Base-by-base conservation (phyloP, 2,329 filamentous ascomycete genomes). In the Trichoderma hamatum region DNA sequence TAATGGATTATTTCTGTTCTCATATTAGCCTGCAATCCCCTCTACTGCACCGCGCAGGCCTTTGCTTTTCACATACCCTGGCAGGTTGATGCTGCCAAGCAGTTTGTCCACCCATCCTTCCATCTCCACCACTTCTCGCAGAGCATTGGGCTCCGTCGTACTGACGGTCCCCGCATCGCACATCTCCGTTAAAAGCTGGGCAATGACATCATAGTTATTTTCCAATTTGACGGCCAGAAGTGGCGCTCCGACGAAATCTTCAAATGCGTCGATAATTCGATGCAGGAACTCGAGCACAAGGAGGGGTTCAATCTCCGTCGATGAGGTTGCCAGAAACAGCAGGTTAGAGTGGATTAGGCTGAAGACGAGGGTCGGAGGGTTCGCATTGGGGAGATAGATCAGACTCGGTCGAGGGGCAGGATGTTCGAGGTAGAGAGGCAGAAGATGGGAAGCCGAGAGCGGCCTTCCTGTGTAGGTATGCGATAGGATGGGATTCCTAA, bases 281-380 rank as follows among this genome's bases (percentile, higher is more conserved):
- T 98, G 95, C 49, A 99, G 86, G 80, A 98, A 98, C 81, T 98
- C 95, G 72, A 98, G 89, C 49, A 94, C 90, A 5, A 97, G 88
- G 9, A 99, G 86, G 9, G 96, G 94, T 76, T 97, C 94, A 63
- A 92, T 90, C 78, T 99, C 96, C 69, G 88, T 86, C 46, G 93
- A 94, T n/a, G 90, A 88, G 0, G 95, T 94, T 14, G 93, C 89
- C 61, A 97, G 85, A 74, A 97, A 92, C 24, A 97, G 86, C 6
- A 99, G 86, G 75, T 94, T 93, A 70, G 93, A 92, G 79, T 98
- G 94, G n/a, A 86, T 83, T 72, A 97, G 87, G 69, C 91, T 96
- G 82, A 97, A 97, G 67, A 97, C 88, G 14, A 97, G 89, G 0
- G 94, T 96, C 4, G 96, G 90, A 1, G 96, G 96, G 70, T 89